A percentile compares a stretch with the other conserved stretches of the same genome.
phyloP scores from a whole-genome alignment of 148 eudicot species.

The Camellia sinensis region DNA sequence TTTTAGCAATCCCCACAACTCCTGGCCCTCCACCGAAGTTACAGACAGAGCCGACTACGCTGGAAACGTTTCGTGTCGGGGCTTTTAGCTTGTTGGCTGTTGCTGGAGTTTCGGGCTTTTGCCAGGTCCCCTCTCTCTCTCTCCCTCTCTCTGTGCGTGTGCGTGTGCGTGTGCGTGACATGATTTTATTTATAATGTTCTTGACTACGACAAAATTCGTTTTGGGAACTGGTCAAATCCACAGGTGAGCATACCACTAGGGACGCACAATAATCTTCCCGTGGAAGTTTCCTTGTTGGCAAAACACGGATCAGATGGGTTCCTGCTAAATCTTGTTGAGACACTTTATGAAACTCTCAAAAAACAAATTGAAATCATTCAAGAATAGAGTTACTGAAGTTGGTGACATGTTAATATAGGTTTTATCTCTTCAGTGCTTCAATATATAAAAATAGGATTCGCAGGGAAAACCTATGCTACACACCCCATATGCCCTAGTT shows the following conservation, averaged over 20 bases:
- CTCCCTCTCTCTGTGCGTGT: slow-evolving; percentile 17
- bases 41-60: slow-evolving; percentile 48
- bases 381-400: slow-evolving; percentile 22
- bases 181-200: neutral
- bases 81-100: slow-evolving; percentile 82
- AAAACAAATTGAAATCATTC: slow-evolving; percentile 35
- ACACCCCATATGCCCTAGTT: too few relatives aligned
- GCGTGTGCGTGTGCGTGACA: neutral
- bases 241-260: slow-evolving; percentile 86
- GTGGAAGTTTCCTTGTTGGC: slow-evolving; percentile 73
- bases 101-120: slow-evolving; percentile 84
- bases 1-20: slow-evolving; percentile 80
- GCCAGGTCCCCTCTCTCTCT: slow-evolving; percentile 60
- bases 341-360: slow-evolving; percentile 41
- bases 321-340: slow-evolving; percentile 63
- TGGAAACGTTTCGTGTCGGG: slow-evolving; percentile 65
- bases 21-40: slow-evolving; percentile 88
- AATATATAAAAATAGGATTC: neutral
- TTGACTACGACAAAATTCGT: neutral
- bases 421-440: neutral
- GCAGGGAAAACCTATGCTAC: too few relatives aligned
- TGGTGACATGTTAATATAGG: neutral
- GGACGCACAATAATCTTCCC: slow-evolving; percentile 66
- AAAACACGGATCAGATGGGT: slow-evolving; percentile 79
- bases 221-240: neutral